Percentiles rank a stretch among this genome's conserved stretches.
phyloP scores from a whole-genome alignment of 2,329 filamentous ascomycete genomes.

The Penicillium palitans region DNA sequence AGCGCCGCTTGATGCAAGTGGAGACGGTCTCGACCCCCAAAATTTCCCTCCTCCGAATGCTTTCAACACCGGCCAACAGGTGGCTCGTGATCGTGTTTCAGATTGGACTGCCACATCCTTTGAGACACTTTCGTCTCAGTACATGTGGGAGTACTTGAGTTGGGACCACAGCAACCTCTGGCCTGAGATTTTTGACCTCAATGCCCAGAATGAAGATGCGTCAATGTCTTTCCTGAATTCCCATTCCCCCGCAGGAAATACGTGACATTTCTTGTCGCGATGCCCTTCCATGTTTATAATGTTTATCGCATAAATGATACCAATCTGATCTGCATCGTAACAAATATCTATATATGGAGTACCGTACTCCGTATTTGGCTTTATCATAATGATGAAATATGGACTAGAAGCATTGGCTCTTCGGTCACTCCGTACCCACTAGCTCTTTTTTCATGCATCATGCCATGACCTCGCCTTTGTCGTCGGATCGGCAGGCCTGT shows the following conservation, averaged over 20 bases:
- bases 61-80: not conserved
- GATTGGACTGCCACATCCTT: slow-evolving; percentile 11
- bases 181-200: slow-evolving; percentile 11
- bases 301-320: not conserved
- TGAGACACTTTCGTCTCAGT: slow-evolving; percentile 10
- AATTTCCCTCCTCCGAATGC: not conserved
- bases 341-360: too few relatives aligned
- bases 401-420: too few relatives aligned
- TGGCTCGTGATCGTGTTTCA: slow-evolving; percentile 1
- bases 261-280: not conserved
- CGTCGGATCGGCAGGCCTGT: too few relatives aligned
- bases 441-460: too few relatives aligned
- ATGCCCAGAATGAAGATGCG: not conserved
- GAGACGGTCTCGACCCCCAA: not conserved
- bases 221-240: slow-evolving; percentile 24
- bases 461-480: too few relatives aligned
- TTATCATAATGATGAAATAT: too few relatives aligned
- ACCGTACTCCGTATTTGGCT: too few relatives aligned
- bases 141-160: slow-evolving; percentile 18
- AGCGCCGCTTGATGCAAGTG: slow-evolving; percentile 22
- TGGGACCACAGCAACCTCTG: slow-evolving; percentile 14
- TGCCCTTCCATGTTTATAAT: not conserved
- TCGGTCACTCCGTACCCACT: too few relatives aligned
- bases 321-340: not conserved
- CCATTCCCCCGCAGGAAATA: slow-evolving; percentile 35